Percentiles rank a stretch among this genome's conserved stretches.
Conservation (phyloP, 306 rosid genomes). For the Herpetospermum pedunculosum region DNA sequence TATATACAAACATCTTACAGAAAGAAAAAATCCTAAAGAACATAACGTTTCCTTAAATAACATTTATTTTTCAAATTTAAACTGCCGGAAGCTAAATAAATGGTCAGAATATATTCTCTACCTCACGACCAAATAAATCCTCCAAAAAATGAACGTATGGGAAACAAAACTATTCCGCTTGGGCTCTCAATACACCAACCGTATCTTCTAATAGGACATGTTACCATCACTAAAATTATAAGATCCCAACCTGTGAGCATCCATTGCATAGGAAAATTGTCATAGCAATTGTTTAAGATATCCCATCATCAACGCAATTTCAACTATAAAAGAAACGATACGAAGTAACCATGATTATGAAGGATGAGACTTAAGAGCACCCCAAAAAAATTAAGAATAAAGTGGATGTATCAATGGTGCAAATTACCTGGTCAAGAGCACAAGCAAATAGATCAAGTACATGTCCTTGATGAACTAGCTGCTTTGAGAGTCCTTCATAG, state of each 20-base stretch:
- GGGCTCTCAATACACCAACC: background rate
- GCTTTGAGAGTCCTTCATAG: conserved; percentile 83
- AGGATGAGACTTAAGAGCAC: background rate
- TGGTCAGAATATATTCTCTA: background rate
- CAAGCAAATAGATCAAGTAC: conserved; percentile 92
- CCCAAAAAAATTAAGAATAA: background rate
- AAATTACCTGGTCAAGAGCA: conserved; percentile 90
- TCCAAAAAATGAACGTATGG: background rate
- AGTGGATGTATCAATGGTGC: background rate
- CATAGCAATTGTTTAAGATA: background rate
- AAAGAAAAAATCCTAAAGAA: background rate
- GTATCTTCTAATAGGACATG: background rate
- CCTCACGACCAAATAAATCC: conserved; percentile 1
- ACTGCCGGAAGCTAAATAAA: background rate
- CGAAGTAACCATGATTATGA: background rate
- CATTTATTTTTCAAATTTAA: background rate
- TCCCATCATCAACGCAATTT: background rate
- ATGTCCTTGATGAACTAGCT: conserved; percentile 98
- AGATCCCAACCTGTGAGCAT: background rate
- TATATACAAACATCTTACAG: background rate
- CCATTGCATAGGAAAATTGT: background rate
- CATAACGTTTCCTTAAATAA: background rate
- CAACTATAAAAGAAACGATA: background rate
- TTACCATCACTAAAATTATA: background rate
- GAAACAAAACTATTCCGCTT: background rate